Evolutionary conservation across 345 rosid species (phyloP), one percentile per base, ranked within the genome.

Genomic region (Brassica incana): DNA sequence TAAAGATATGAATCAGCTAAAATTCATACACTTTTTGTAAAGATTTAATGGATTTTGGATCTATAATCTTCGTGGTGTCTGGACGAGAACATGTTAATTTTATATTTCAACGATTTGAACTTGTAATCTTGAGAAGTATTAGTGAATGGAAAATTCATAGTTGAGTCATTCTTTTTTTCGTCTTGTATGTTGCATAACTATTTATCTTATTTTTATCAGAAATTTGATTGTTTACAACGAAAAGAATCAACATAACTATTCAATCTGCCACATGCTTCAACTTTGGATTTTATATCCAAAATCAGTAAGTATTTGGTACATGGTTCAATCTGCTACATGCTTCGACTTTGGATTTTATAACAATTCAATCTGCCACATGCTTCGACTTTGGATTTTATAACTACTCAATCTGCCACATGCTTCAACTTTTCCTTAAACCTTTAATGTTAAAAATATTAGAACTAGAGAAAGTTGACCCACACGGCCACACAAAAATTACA

Each of bases 401-500:
- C 36, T 33, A 33, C 7, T 33, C 36, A 33, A 33, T 33, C 36
- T 33, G 36, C 36, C 36, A 33, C 36, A 33, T 33, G 36, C 36
- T 33, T 5, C 36, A 38, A 38, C 43, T 38, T 38, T 8, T 38
- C 43, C 2, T 38, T 38, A 38, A 38, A 8, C 43, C 9, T 38
- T 38, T 38, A 38, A 38, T 38, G 43, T 38, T 38, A 38, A 48
- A 76, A n/a, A 29, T 20, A 29, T 32, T 67, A 67, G 62, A 70
- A 32, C 63, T 32, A 23, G 35, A 12, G 30, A 70, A 70, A 70
- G 75, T 64, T 77, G 76, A 77, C 76, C 75, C 76, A 70, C 75
- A 50, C 36, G 75, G 15, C 40, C 70, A 71, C 71, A 50, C 71
- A 77, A 62, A 58, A 71, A 48, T 25, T 64, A 52, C 76, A 1